Conservation (phyloP, 2,329 filamentous ascomycete genomes). For the Pseudogymnoascus sp. region DNA sequence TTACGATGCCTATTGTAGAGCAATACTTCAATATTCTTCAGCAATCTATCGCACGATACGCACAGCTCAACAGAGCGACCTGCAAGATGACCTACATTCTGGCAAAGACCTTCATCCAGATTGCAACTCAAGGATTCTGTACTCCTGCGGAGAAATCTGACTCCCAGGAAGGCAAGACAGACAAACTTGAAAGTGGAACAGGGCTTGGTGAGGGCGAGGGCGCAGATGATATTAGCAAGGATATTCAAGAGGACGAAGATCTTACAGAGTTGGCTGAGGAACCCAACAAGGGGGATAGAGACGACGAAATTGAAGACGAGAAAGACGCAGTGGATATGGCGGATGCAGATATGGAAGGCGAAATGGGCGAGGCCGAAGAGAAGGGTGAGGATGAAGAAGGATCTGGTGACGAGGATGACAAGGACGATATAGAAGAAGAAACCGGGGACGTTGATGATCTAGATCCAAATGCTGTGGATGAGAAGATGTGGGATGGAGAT, state of each 20-base stretch:
- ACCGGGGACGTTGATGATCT: conserved; percentile 85
- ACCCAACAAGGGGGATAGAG: conserved; percentile 50
- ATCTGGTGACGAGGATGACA: conserved; percentile 56
- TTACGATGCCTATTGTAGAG: conserved; percentile 62
- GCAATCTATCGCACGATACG: conserved; percentile 50
- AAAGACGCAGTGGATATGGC: conserved; percentile 89
- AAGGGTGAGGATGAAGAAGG: conserved; percentile 55
- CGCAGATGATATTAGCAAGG: conserved; percentile 95
- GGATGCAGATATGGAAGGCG: conserved; percentile 82
- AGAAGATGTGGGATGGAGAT: conserved; percentile 97
- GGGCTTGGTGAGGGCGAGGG: conserved; percentile 93
- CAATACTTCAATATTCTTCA: conserved; percentile 62
- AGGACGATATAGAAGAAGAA: conserved; percentile 81
- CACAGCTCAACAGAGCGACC: conserved; percentile 60
- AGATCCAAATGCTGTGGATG: conserved; percentile 83
- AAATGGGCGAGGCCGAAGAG: conserved; percentile 62
- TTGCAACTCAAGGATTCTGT: conserved; percentile 84
- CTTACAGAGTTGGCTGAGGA: conserved; percentile 86
- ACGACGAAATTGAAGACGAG: conserved; percentile 64
- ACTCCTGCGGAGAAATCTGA: conserved; percentile 75
- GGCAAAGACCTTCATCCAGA: conserved; percentile 67
- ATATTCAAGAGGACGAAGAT: conserved; percentile 89
- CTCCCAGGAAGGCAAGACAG: conserved; percentile 59
- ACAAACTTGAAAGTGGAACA: conserved; percentile 83
- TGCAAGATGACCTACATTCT: conserved; percentile 71